These are phyloP conservation scores for Lithospermum erythrorhizon DNA, from an alignment of 257 asterid genomes.

Conservation along the genomic window DNA sequence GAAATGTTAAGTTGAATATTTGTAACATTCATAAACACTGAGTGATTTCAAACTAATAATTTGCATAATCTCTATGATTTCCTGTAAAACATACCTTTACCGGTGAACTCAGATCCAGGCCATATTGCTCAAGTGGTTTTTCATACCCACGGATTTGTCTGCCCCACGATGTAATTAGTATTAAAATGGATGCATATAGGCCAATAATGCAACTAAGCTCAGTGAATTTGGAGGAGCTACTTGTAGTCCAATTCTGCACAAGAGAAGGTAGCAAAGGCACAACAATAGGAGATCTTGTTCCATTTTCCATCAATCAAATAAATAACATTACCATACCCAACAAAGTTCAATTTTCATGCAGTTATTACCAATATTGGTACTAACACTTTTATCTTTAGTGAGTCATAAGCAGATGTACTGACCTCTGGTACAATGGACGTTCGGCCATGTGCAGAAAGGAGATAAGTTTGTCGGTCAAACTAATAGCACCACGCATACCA, in stretches of 20 bases:
- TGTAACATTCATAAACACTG: neutral
- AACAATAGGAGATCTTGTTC: conserved; percentile 66
- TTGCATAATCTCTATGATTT: neutral
- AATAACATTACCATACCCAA: too few species aligned
- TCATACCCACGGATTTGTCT: conserved; percentile 74
- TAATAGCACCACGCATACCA: conserved; percentile 96
- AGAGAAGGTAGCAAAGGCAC: conserved; percentile 84
- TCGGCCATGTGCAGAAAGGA: conserved; percentile 71
- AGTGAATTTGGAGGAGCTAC: conserved; percentile 40
- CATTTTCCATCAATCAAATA: too few species aligned
- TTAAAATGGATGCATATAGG: conserved; percentile 52
- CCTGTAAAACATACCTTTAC: conserved; percentile 38
- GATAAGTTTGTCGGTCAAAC: conserved; percentile 77
- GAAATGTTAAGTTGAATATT: neutral
- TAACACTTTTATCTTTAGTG: neutral
- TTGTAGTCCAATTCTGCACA: conserved; percentile 71
- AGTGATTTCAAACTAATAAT: neutral
- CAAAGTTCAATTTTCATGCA: neutral
- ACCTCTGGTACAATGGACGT: conserved; percentile 82
- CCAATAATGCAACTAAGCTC: conserved; percentile 77
- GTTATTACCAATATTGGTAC: neutral
- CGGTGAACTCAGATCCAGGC: conserved; percentile 57
- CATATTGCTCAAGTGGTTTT: conserved; percentile 72
- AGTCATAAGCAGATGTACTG: conserved; percentile 14
- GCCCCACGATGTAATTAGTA: conserved; percentile 80